phyloP scores from a whole-genome alignment of 768 basidiomycete species.

The Lentinula lateritia region DNA sequence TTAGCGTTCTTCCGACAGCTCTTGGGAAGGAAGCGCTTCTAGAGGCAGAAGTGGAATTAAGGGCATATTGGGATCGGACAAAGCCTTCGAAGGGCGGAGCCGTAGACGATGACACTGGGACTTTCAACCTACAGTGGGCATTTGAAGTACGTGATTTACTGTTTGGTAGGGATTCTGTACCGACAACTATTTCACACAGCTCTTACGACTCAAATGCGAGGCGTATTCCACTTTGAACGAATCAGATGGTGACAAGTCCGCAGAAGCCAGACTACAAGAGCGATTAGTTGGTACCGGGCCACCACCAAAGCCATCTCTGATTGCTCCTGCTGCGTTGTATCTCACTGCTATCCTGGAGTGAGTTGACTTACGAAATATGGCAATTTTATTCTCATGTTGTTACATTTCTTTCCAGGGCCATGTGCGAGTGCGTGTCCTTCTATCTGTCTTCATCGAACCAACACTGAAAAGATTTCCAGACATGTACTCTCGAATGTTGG shows the following conservation, averaged over 20 bases:
- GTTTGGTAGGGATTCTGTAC: slow-evolving; percentile 2
- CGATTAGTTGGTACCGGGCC: slow-evolving; percentile 47
- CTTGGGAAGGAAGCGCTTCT: slow-evolving; percentile 89
- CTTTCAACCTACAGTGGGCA: slow-evolving; percentile 68
- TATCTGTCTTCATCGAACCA: slow-evolving; percentile 6
- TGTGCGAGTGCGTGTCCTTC: slow-evolving; percentile 71
- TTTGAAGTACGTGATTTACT: slow-evolving; percentile 54
- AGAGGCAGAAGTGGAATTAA: slow-evolving; percentile 89
- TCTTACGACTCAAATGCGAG: slow-evolving; percentile 81
- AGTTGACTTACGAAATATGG: slow-evolving; percentile 29
- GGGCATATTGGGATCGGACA: slow-evolving; percentile 84
- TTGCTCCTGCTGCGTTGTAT: slow-evolving; percentile 84
- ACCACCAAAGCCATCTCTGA: slow-evolving; percentile 47
- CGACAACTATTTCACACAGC: slow-evolving; percentile 30
- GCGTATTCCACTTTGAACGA: slow-evolving; percentile 85
- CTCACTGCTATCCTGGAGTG: slow-evolving; percentile 92
- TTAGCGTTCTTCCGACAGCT: slow-evolving; percentile 69
- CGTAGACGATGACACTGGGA: slow-evolving; percentile 46
- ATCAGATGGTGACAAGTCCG: slow-evolving; percentile 65
- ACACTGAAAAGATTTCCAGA: slow-evolving; percentile 33
- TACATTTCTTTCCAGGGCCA: slow-evolving; percentile 43
- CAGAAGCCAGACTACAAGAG: slow-evolving; percentile 59
- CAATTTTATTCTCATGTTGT: slow-evolving; percentile 20
- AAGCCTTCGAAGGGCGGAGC: slow-evolving; percentile 25
- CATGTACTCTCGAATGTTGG: slow-evolving; percentile 83